Evolutionary conservation across 768 basidiomycete species (phyloP), one percentile per base, ranked within the genome.

Genomic region (Amanita brunnescens): DNA sequence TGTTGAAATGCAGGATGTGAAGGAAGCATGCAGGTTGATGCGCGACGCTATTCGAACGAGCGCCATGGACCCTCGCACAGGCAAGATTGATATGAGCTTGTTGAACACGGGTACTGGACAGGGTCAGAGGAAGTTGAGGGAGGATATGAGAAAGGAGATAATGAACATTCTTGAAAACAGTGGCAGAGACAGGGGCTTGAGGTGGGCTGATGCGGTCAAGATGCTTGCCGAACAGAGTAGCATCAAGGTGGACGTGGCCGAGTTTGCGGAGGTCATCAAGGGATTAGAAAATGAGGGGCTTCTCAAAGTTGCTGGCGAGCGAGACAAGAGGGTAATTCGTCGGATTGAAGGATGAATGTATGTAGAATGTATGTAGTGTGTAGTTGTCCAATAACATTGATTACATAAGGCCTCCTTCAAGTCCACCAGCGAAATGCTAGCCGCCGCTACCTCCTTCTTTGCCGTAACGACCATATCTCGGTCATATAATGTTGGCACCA

Each of bases 61-160:
- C 55, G 92, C 92, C 35, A 94, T 95, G 76, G 94, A 98, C 66
- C 95, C 95, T 8, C 76, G 89, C 20, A 97, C 94, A 10, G 95
- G 95, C 48, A 92, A 94, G 76, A 95, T 97, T 62, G 94, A 98
- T 65, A 89, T 97, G 81, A 90, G 93, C 49, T 66, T 99, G 62
- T 77, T 99, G 58, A 94, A 92, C 63, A 94, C 92, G 2, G 96
- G 96, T 2, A 91, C 92, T 2, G 91, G 90, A 2, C 75, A 81
- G 47, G 87, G 92, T 21, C 88, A 94, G 69, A 74, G 92, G 58
- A 85, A 83, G 64, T 61, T 95, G 67, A 77, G 83, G 40, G 90
- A 87, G n/a, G 94, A 96, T 66, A 84, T 98, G 77, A 81, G 87
- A 58, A 81, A 77, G 60, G 96, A 91, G 61, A 68, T 97, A 10